Conservation (phyloP, 2,329 filamentous ascomycete genomes). For the Diaporthe ampelina region DNA sequence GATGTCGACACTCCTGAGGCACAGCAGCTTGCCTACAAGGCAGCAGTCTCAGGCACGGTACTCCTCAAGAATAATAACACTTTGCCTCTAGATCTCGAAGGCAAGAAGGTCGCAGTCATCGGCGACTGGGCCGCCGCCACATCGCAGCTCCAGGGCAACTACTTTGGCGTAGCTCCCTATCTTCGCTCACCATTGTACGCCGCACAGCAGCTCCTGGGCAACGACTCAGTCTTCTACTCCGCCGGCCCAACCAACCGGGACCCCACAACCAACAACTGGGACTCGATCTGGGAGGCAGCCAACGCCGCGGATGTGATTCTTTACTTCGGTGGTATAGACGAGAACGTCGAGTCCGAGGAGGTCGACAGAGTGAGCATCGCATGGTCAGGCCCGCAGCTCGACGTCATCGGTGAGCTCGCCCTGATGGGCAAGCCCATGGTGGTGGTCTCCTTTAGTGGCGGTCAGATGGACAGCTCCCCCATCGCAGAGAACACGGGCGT, state of each 20-base stretch:
- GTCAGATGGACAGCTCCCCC: conserved; percentile 64
- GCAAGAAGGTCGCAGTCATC: conserved; percentile 66
- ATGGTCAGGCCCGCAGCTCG: conserved; percentile 66
- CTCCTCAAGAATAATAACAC: conserved; percentile 68
- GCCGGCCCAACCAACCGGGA: conserved; percentile 45
- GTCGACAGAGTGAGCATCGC: conserved; percentile 64
- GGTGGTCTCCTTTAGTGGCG: conserved; percentile 64
- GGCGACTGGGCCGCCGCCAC: conserved; percentile 72
- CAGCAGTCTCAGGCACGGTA: conserved; percentile 62
- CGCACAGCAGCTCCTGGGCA: conserved; percentile 35
- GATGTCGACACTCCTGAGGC: conserved; percentile 69
- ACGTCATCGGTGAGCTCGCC: conserved; percentile 63
- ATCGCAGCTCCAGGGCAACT: conserved; percentile 71
- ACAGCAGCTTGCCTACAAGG: conserved; percentile 68
- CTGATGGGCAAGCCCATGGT: conserved; percentile 61
- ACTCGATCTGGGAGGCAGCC: conserved; percentile 54
- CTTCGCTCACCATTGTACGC: conserved; percentile 67
- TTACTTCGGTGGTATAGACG: conserved; percentile 69
- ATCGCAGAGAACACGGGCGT: conserved; percentile 63
- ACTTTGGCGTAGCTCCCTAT: conserved; percentile 69
- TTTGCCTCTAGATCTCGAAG: conserved; percentile 64
- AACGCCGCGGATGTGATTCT: conserved; percentile 64
- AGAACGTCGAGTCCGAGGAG: conserved; percentile 64
- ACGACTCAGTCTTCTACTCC: conserved; percentile 43
- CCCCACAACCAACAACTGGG: conserved; percentile 49